Base-by-base conservation (phyloP, 139 green algal genomes). In the Tetraselmis striata region DNA sequence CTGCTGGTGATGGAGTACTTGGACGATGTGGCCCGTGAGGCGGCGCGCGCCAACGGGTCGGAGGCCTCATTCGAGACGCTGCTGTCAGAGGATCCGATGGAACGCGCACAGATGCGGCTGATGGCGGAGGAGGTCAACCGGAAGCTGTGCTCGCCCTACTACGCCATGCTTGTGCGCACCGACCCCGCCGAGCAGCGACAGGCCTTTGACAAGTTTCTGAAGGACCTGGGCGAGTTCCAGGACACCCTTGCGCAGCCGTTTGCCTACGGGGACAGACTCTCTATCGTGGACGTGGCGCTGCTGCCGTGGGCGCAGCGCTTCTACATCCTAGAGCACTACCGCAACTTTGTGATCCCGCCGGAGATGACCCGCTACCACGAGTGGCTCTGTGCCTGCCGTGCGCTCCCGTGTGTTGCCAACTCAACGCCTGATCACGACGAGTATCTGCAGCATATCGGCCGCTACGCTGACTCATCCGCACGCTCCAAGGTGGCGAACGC, bases 221-320 rank as follows among this genome's bases (percentile, higher is more conserved):
- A 79, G 45, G 77, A 28, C 76, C n/a, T 85, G 2, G 80, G 80
- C 18, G 5, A 0, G 30, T 84, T 84, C 30, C 79, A 32, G 11
- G 18, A 67, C 45, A 18, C 5, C 11, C 45, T 67, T 67, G 11
- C 11, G 5, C 11, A 67, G 45, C 45, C 45, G 11, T 67, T 67
- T 18, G 45, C 45, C 11, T 18, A 18, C 45, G 45, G 45, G 11
- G 45, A 67, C 45, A 5, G 45, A 5, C 82, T 79, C 2, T 76
- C 76, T 2, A 29, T 79, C 29, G 77, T 79, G 24, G 82, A 85
- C 58, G 78, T 79, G 28, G 77, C 82, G 28, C 58, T 82, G 28
- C 80, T 85, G 0, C 82, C 82, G 18, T 85, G 82, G 82, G 82
- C 82, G 58, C 31, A 31, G 29, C 58, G 82, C 27, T 75, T 82